Base-by-base conservation (phyloP, 2,329 filamentous ascomycete species). In the Ampelomyces quisqualis region DNA sequence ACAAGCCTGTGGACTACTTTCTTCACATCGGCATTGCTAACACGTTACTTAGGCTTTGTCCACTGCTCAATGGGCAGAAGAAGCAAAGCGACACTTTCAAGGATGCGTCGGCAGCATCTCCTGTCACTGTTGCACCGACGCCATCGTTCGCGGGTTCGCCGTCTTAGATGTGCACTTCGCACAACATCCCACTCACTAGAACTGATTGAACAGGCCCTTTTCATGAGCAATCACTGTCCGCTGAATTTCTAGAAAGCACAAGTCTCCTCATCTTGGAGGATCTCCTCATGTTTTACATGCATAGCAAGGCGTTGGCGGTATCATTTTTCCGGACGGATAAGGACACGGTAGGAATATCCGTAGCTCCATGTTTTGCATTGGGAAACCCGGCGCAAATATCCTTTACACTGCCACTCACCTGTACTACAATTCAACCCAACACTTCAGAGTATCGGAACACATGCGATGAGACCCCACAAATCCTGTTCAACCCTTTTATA, bases 11-110 rank as follows among this genome's bases (percentile, higher is more conserved):
- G 13, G 31, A 11, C 1, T 30, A 27, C n/a, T 38, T 34, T 17
- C 26, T 38, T 39, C 30, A 21, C n/a, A 26, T 17, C 4, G 6
- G 19, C 13, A 20, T 45, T 37, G 41, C 55, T 66, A 53, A 65
- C 47, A 34, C n/a, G n/a, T n/a, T 15, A 3, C 10, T n/a, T 31
- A 68, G 65, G 35, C 63, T 69, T 45, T 69, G 65, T 37, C 65
- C 65, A 3, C 53, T 68, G 28, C 64, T 69, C 40, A 69, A 69
- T 32, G 65, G 65, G 35, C 57, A 60, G 43, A 65, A 61, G 49
- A 68, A 64, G 42, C 62, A 65, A 51, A 68, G 60, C 45, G 65
- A 69, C 35, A 66, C 62, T 1, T 68, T 68, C 46, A 57, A 58
- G 30, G 64, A 67, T 45, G 62, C 62, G 6, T 53, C 47, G 27